phyloP scores from a whole-genome alignment of 169 alveolate genomes.

The Eimeria zaria region DNA sequence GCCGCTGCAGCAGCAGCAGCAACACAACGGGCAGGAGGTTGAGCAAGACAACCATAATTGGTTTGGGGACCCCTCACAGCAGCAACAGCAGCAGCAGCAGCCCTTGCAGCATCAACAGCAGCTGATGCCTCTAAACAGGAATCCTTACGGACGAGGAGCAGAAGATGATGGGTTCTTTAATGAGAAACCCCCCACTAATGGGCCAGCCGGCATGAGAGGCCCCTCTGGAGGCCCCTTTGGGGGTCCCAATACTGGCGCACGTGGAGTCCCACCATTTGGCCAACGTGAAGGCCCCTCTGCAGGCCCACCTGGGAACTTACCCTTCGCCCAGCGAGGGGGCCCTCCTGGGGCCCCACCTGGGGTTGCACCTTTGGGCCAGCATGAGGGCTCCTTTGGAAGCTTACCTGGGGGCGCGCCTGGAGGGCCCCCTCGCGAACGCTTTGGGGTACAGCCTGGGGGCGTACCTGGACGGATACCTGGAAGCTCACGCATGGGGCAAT shows the following conservation, averaged over 20 bases:
- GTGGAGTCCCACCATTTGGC: constrained; percentile 15
- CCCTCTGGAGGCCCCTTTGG: constrained; percentile 17
- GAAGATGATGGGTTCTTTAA: not conserved
- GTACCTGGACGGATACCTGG: not conserved
- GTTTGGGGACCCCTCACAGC: not conserved
- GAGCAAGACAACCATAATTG: not conserved
- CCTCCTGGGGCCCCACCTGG: not conserved
- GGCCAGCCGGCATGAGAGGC: not conserved
- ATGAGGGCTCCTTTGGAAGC: not conserved
- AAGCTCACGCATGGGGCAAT: not conserved
- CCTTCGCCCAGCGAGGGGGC: not conserved
- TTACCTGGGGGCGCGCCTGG: constrained; percentile 17
- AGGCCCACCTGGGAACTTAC: not conserved
- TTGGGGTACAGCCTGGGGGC: constrained; percentile 14
- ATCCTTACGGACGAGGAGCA: not conserved
- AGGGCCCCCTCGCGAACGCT: not conserved
- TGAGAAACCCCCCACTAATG: not conserved
- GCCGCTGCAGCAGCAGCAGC: not conserved
- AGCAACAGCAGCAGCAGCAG: constrained; percentile 8
- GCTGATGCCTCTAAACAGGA: not conserved
- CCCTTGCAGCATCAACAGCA: constrained; percentile 15
- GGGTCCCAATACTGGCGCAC: constrained; percentile 4
- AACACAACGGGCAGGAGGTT: not conserved
- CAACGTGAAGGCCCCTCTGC: constrained; percentile 8
- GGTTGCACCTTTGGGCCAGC: not conserved